phyloP scores from a whole-genome alignment of 345 rosid species.

The Gossypium bickii region DNA sequence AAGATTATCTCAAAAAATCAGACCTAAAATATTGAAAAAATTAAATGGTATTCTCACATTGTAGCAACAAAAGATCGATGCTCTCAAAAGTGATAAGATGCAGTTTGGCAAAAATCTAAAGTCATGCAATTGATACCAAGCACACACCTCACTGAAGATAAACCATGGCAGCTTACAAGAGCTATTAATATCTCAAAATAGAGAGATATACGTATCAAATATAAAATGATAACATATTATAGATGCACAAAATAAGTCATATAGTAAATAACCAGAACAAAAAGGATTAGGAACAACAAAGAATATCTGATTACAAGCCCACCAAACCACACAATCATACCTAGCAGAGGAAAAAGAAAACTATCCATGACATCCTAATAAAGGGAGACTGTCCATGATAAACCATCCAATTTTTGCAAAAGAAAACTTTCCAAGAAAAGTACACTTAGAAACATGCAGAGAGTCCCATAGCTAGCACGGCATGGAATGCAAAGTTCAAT shows the following conservation, averaged over 20 bases:
- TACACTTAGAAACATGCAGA: background rate
- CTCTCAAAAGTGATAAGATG: background rate
- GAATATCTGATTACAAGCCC: background rate
- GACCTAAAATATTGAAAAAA: background rate
- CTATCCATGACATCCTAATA: no score
- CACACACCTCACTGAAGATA: background rate
- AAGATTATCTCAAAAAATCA: no score
- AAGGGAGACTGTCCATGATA: background rate
- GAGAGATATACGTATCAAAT: background rate
- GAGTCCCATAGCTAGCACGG: background rate
- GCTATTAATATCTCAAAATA: background rate
- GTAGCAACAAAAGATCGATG: background rate
- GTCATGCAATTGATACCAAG: background rate
- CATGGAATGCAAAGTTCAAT: background rate
- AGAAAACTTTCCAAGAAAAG: background rate
- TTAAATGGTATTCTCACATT: background rate
- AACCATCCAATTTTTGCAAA: background rate
- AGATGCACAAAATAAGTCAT: background rate
- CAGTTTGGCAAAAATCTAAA: background rate
- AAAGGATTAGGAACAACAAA: background rate
- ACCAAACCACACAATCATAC: background rate
- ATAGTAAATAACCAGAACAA: background rate
- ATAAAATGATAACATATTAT: background rate
- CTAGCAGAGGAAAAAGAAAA: background rate
- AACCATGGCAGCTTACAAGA: background rate